These are phyloP conservation scores for Naematelia aurantialba DNA, from an alignment of 768 basidiomycete genomes.

Conservation along the genomic window DNA sequence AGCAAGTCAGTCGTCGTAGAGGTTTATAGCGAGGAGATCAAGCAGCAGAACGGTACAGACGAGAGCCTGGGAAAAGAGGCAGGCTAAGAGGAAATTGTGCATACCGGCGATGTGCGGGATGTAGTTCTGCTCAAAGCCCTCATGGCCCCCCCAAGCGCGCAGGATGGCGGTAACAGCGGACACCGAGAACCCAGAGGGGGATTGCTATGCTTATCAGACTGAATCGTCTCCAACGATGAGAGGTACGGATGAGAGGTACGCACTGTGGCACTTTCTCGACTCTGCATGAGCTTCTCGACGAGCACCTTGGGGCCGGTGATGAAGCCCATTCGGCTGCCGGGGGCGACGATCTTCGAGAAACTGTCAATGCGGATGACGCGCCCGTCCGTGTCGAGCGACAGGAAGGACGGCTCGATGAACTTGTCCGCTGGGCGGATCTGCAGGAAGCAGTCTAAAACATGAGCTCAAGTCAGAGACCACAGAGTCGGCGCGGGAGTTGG, in stretches of 20 bases:
- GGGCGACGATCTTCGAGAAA: constrained; percentile 44
- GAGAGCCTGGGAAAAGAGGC: not conserved
- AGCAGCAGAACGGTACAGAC: not conserved
- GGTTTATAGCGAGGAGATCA: not conserved
- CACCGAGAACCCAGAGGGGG: constrained; percentile 33
- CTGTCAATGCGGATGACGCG: constrained; percentile 40
- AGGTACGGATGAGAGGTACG: not conserved
- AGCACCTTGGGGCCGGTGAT: constrained; percentile 31
- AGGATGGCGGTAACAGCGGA: constrained; percentile 33
- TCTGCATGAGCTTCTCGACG: constrained; percentile 31
- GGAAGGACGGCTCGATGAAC: constrained; percentile 36
- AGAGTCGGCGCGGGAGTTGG: constrained; percentile 20
- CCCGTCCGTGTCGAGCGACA: constrained; percentile 37
- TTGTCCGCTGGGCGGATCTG: constrained; percentile 35
- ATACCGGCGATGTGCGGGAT: constrained; percentile 37
- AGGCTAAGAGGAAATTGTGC: too few relatives aligned
- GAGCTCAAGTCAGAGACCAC: constrained; percentile 1
- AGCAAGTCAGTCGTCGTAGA: not conserved
- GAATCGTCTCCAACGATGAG: not conserved
- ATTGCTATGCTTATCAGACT: constrained; percentile 10
- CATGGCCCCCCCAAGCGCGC: constrained; percentile 37
- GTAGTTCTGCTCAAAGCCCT: constrained; percentile 40
- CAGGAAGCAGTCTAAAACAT: constrained; percentile 39
- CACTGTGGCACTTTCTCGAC: constrained; percentile 32
- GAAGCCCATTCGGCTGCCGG: constrained; percentile 33